Evolutionary conservation across 2,329 filamentous ascomycete species (phyloP), one percentile per base, ranked within the genome.

Genomic region (Dactylellina parvicollis): DNA sequence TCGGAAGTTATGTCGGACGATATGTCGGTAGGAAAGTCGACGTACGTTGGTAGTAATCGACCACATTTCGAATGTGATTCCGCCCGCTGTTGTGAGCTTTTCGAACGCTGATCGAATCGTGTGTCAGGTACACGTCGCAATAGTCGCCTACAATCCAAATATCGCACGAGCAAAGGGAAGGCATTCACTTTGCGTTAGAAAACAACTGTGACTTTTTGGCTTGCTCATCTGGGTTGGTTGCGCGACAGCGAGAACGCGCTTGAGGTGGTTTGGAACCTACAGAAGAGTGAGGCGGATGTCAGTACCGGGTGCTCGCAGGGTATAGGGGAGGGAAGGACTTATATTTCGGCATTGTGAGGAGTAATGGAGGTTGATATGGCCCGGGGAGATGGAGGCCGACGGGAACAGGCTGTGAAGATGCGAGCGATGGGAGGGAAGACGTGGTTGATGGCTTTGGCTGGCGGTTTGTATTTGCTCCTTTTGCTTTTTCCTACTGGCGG

Each of bases 81-180:
- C 94, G 89, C 75, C 95, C 95, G 80, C 88, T 90, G 85, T 99
- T 99, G 83, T 99, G 95, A 54, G 95, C 95, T 84, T 98, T 98
- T 79, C 95, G 93, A 83, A 99, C 95, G 83, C 92, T 96, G 94
- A 98, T 98, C 47, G 92, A 96, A 86, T 99, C 95, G 86, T 99
- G 95, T 77, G 95, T 99, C 78, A 99, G 90, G 86, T 99, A 99
- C 82, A 99, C 95, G 90, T 99, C 95, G 87, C 95, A 99, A 83
- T 99, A 99, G 82, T 99, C 95, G 86, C 93, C 82, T 85, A 75
- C 74, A 79, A 57, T 79, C 77, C 72, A 67, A 77, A 40, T 30
- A 24, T 40, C 49, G 26, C 56, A 78, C 76, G 75, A 70, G n/a
- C 50, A 52, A 46, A 65, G 14, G 34, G 73, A 47, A 61, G 16